These are phyloP conservation scores for Stephania japonica DNA, from an alignment of 164 flowering plant genomes.

Conservation along the genomic window DNA sequence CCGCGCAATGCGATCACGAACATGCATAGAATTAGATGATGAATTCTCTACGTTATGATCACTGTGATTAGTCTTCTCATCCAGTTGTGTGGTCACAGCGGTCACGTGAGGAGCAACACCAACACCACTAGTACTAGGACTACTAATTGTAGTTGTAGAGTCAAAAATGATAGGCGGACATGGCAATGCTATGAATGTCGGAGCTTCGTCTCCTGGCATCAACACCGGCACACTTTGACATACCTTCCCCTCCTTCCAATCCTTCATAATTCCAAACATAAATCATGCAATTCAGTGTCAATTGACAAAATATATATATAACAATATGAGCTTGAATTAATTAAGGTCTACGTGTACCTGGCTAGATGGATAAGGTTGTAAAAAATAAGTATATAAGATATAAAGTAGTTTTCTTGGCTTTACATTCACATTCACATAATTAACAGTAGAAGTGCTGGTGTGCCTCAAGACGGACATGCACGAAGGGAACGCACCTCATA, in stretches of 20 bases:
- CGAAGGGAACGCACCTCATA: too few species aligned
- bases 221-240: constrained; percentile 57
- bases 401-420: too few species aligned
- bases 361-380: too few species aligned
- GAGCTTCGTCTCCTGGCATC: constrained; percentile 74
- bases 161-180: constrained; percentile 38
- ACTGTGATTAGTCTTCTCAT: too few species aligned
- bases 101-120: constrained; percentile 31
- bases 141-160: constrained; percentile 21
- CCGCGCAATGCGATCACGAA: constrained; percentile 9
- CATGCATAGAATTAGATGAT: neutral
- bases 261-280: constrained; percentile 19
- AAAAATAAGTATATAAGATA: too few species aligned
- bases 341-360: too few species aligned
- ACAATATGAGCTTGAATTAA: too few species aligned
- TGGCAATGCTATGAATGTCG: constrained; percentile 79
- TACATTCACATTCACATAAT: too few species aligned
- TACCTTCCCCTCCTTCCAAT: constrained; percentile 21
- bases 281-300: neutral
- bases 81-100: neutral
- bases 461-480: too few species aligned
- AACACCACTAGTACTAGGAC: constrained; percentile 25
- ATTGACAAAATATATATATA: neutral
- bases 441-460: too few species aligned
- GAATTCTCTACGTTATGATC: too few species aligned